These are phyloP conservation scores for Priceomyces melissophilus DNA, from an alignment of 805 yeast genomes.

Conservation along the genomic window DNA sequence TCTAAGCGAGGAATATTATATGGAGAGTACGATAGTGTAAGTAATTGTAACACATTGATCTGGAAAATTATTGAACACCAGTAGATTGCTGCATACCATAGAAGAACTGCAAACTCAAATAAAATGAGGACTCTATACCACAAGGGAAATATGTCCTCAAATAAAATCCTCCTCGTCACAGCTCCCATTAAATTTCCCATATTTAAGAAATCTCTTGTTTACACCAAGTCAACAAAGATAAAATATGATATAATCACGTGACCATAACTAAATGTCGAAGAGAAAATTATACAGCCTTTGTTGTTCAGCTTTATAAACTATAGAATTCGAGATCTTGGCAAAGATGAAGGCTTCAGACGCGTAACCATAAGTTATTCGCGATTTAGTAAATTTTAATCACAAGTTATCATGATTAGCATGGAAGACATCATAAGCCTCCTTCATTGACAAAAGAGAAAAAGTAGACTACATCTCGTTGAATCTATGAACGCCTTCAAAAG, in stretches of 20 bases:
- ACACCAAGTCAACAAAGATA: no score
- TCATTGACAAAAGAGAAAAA: no score
- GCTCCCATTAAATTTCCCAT: neutral
- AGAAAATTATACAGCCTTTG: no score
- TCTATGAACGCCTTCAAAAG: no score
- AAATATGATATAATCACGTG: no score
- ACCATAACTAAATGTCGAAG: no score
- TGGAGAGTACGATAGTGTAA: slow-evolving; percentile 38
- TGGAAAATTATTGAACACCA: slow-evolving; percentile 30
- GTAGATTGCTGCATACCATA: slow-evolving; percentile 50
- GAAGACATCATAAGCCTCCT: slow-evolving; percentile 46
- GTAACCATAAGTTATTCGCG: slow-evolving; percentile 18
- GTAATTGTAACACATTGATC: slow-evolving; percentile 45
- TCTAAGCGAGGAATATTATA: slow-evolving; percentile 33
- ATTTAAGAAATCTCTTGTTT: neutral
- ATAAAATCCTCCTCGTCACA: slow-evolving; percentile 10
- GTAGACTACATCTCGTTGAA: no score
- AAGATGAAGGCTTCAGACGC: slow-evolving; percentile 33
- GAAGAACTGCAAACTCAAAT: slow-evolving; percentile 46
- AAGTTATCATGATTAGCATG: slow-evolving; percentile 62
- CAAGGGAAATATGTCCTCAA: slow-evolving; percentile 32
- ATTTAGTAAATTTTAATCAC: slow-evolving; percentile 39
- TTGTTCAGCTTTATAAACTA: no score
- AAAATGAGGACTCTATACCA: slow-evolving; percentile 47
- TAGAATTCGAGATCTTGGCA: neutral